phyloP scores from a whole-genome alignment of 768 basidiomycete species.

The Suillus americanus region DNA sequence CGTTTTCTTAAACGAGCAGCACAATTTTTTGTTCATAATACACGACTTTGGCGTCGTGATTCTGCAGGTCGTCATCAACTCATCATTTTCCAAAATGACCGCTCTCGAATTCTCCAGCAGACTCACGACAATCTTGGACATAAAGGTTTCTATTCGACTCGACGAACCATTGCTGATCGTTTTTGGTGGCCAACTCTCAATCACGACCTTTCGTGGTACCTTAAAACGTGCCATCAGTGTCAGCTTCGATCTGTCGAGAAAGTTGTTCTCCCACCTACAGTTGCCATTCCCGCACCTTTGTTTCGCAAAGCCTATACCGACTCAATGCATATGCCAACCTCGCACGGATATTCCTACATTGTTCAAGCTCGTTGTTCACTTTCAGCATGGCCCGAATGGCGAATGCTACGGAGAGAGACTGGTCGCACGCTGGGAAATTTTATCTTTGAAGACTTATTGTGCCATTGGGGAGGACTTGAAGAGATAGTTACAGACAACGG shows the following conservation, averaged over 20 bases:
- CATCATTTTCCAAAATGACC: slow-evolving; percentile 11
- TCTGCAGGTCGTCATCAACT: slow-evolving; percentile 21
- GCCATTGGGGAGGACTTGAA: too few species aligned
- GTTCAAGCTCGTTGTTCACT: too few species aligned
- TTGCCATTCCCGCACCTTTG: background rate
- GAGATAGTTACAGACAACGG: too few species aligned
- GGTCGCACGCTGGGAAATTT: too few species aligned
- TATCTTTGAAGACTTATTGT: too few species aligned
- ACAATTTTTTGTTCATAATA: slow-evolving; percentile 14
- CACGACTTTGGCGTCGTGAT: slow-evolving; percentile 23
- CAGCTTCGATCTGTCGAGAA: slow-evolving; percentile 27
- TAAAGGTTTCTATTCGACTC: slow-evolving; percentile 8
- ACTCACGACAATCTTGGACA: slow-evolving; percentile 8
- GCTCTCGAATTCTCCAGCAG: background rate
- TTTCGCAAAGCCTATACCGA: slow-evolving; percentile 36
- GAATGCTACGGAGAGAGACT: too few species aligned
- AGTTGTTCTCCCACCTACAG: slow-evolving; percentile 23
- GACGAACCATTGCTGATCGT: slow-evolving; percentile 15
- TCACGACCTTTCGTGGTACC: slow-evolving; percentile 30
- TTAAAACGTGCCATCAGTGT: slow-evolving; percentile 38
- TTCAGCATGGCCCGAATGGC: too few species aligned
- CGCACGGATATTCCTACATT: slow-evolving; percentile 33
- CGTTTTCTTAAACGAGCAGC: too few species aligned
- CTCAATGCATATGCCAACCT: slow-evolving; percentile 39
- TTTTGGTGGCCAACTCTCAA: slow-evolving; percentile 31